Percentiles rank a stretch among this genome's conserved stretches.
These are phyloP conservation scores for Populus nigra DNA, from an alignment of 345 rosid genomes.

Conservation along the genomic window DNA sequence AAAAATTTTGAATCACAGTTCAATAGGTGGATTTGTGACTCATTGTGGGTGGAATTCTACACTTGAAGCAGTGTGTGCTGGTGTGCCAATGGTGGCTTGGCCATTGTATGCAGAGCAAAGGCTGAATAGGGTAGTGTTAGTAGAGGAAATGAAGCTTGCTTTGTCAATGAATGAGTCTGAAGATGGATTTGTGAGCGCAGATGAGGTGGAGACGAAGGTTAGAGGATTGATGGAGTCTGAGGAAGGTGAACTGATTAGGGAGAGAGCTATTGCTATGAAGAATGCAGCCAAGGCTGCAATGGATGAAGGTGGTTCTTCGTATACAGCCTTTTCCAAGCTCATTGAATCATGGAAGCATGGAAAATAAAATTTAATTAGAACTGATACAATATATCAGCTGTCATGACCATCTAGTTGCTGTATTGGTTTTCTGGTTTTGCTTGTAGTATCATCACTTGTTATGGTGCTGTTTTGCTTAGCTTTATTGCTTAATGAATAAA, in stretches of 20 bases:
- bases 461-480: background rate
- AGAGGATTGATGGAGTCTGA: slow-evolving; percentile 37
- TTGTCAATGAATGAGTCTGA: slow-evolving; percentile 40
- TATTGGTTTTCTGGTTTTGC: background rate
- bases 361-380: too few species aligned
- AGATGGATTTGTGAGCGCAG: slow-evolving; percentile 34
- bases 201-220: slow-evolving; percentile 35
- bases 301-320: slow-evolving; percentile 26
- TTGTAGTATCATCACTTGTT: background rate
- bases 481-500: background rate
- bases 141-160: slow-evolving; percentile 54
- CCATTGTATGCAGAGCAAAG: slow-evolving; percentile 47
- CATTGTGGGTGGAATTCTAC: slow-evolving; percentile 72
- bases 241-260: slow-evolving; percentile 20
- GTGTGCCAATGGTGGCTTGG: slow-evolving; percentile 53
- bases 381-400: too few species aligned
- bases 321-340: slow-evolving; percentile 16
- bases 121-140: slow-evolving; percentile 36
- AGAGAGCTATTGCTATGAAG: slow-evolving; percentile 11
- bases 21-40: slow-evolving; percentile 58
- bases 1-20: slow-evolving; percentile 40
- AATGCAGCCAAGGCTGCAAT: slow-evolving; percentile 16
- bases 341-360: slow-evolving; percentile 12
- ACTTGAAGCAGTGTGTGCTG: slow-evolving; percentile 51
- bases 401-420: too few species aligned